Conservation (phyloP, 495 filamentous ascomycete genomes). For the Daldinia decipiens region DNA sequence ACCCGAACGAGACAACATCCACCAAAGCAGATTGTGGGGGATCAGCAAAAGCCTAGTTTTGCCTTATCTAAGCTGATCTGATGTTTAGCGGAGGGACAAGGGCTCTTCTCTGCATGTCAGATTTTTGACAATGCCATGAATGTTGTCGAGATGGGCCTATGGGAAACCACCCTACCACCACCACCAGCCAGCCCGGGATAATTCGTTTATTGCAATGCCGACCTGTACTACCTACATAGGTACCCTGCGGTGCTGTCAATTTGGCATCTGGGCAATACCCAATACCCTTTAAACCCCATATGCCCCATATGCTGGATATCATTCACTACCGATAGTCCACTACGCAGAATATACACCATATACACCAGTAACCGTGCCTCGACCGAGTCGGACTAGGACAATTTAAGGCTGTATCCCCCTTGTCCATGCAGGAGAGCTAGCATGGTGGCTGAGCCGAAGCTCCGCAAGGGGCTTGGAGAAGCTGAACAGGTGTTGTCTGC, state of each 20-base stretch:
- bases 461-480: slow-evolving; percentile 17
- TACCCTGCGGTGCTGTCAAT: not conserved
- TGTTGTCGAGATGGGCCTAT: not conserved
- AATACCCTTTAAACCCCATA: not conserved
- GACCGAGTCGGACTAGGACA: slow-evolving; percentile 13
- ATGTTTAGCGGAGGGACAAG: too few species aligned
- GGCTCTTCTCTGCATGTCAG: not conserved
- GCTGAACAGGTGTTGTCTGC: slow-evolving; percentile 2
- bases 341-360: slow-evolving; percentile 1
- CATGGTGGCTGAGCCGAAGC: slow-evolving; percentile 32
- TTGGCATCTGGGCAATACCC: not conserved
- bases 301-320: slow-evolving; percentile 2
- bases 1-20: not conserved
- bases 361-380: not conserved
- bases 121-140: not conserved
- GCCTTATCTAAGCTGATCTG: not conserved
- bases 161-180: not conserved
- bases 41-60: not conserved
- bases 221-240: too few species aligned
- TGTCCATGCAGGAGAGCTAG: slow-evolving; percentile 16
- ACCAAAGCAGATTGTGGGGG: not conserved
- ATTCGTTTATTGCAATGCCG: slow-evolving; percentile 3
- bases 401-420: slow-evolving; percentile 28
- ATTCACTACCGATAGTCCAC: not conserved
- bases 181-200: not conserved